These are phyloP conservation scores for Monosporascus sp. DNA, from an alignment of 2,329 filamentous ascomycete species.

Conservation along the genomic window DNA sequence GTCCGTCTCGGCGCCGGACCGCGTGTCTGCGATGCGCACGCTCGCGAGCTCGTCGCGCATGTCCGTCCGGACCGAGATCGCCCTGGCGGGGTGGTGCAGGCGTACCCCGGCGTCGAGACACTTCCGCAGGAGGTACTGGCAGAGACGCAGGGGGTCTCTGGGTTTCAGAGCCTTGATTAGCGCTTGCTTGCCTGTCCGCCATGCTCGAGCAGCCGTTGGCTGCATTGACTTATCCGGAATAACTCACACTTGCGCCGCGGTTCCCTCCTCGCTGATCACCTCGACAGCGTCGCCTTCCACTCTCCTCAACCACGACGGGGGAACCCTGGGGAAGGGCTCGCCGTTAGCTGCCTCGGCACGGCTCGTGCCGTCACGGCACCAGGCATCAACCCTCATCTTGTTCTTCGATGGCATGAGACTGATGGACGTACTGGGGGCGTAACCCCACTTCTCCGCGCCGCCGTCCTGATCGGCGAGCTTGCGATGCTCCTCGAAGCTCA, in stretches of 20 bases:
- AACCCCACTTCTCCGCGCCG: constrained; percentile 49
- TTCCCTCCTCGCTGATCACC: constrained; percentile 54
- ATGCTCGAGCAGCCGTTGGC: too few species aligned
- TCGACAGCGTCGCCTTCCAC: constrained; percentile 51
- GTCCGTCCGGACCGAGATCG: constrained; percentile 47
- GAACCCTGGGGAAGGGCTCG: constrained; percentile 27
- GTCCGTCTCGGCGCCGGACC: constrained; percentile 38
- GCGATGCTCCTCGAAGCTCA: constrained; percentile 66
- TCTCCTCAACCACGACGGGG: constrained; percentile 55
- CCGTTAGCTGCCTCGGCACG: constrained; percentile 46
- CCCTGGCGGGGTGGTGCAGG: constrained; percentile 59
- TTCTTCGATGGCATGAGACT: constrained; percentile 36
- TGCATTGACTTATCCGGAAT: neutral
- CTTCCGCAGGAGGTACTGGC: constrained; percentile 55
- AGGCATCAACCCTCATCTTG: constrained; percentile 52
- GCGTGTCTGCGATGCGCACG: constrained; percentile 42
- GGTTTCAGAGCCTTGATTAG: constrained; percentile 2
- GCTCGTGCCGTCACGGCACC: constrained; percentile 60
- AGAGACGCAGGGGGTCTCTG: constrained; percentile 63
- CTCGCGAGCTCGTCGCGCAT: constrained; percentile 42
- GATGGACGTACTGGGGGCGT: constrained; percentile 50
- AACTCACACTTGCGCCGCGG: constrained; percentile 59
- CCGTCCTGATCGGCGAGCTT: constrained; percentile 54
- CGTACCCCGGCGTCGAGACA: constrained; percentile 56
- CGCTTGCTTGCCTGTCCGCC: neutral